Evolutionary conservation across 768 basidiomycete species (phyloP), one percentile per base, ranked within the genome.

Genomic region (Suillus occidentalis): DNA sequence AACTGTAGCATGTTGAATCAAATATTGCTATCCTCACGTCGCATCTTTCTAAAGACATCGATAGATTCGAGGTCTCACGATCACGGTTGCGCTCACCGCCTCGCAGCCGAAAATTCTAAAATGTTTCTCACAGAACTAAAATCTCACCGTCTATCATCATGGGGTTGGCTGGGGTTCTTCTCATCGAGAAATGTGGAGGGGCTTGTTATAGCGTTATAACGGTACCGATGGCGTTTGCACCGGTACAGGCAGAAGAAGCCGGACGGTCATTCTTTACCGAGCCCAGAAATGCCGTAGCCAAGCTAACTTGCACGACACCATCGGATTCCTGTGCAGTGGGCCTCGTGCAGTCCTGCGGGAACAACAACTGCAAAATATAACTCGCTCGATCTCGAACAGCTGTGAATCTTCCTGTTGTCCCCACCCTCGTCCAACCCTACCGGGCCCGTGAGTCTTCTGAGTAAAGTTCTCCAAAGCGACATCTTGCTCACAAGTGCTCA

Each of bases 321-420:
- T 59, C 58, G 12, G 12, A 59, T 40, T 42, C 58, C 58, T 59
- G 58, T 59, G 58, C 58, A 59, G 10, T 28, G 6, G 18, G 58
- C 58, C 58, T 59, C 58, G 40, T 59, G 58, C 39, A 28, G 18
- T 42, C 58, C 58, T 59, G 58, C 58, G 58, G 58, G 58, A 59
- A 59, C 28, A 37, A 42, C 40, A 28, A 42, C 42, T 42, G 6
- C 58, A 59, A 59, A 59, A 59, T 59, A 59, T 42, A 59, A 59
- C 57, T 20, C 18, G 1, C 9, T 40, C 57, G 28, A 31, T 12
- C 12, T 28, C 28, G 25, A 43, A 36, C 20, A n/a, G 53, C 12
- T 55, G 25, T 59, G 40, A 28, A 42, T 59, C 39, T 43, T 1
- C 9, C 20, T 7, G 34, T 8, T 59, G 31, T 59, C 25, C 25